Evolutionary conservation across 148 eudicot genomes (phyloP), one percentile per base, ranked within the genome.

Genomic region (Arctostaphylos glauca): DNA sequence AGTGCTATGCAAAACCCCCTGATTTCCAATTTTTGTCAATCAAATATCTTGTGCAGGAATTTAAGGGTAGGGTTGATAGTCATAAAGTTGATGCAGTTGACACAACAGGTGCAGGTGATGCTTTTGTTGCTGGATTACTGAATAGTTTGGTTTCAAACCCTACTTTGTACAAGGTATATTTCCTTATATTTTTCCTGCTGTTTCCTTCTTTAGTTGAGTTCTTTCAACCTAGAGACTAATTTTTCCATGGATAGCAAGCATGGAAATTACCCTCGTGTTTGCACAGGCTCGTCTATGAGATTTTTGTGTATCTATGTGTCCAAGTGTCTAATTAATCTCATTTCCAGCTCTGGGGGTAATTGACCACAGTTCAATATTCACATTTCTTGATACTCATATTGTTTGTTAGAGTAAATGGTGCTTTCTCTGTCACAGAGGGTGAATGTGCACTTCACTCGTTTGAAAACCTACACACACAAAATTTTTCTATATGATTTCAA

Each of bases 41-140:
- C 66, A 58, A 23, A 23, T 44, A 76, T 43, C 14, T 66, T 59
- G 82, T 86, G 18, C 93, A 95, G 98, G 84, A 83, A 70, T 91
- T 92, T 50, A 92, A 89, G 83, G 98, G 98, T n/a, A 90, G 89
- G 89, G 94, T 95, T 78, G 59, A 74, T 71, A 91, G 91, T 76
- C 83, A 90, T 41, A 88, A 89, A 88, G 97, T 90, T 19, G 88
- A 91, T 70, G 59, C 97, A 44, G 89, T 95, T 79, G 97, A 95
- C 86, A 92, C 97, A 71, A 95, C 94, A 72, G 98, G 98, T 67
- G 98, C 96, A 3, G 98, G 98, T 54, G 98, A 95, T 86, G 93
- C 98, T 59, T 95, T 95, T 80, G 92, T 88, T 21, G 97, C 91
- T 38, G 98, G 94, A 31, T 54, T 93, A 68, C 87, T 94, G 67